phyloP scores from a whole-genome alignment of 1,284 basidiomycete genomes.

The Marasmius oreades region DNA sequence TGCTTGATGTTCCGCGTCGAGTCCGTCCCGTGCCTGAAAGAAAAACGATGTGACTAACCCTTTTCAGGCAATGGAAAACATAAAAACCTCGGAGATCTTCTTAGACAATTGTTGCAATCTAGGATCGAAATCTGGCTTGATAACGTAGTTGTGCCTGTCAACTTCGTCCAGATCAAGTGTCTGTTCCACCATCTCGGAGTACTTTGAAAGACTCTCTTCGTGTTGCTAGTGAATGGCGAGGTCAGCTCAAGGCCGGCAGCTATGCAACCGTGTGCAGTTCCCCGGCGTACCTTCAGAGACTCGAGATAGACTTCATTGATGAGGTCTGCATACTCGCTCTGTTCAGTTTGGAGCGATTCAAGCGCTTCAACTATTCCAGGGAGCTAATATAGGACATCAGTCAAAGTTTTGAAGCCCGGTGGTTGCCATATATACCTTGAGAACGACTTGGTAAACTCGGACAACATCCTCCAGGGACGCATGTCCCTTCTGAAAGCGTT shows the following conservation, averaged over 20 bases:
- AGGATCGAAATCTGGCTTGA: slow-evolving; percentile 90
- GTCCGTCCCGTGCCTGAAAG: slow-evolving; percentile 63
- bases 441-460: slow-evolving; percentile 89
- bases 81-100: slow-evolving; percentile 56
- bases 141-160: slow-evolving; percentile 83
- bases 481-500: slow-evolving; percentile 84
- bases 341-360: slow-evolving; percentile 47
- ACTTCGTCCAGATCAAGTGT: slow-evolving; percentile 92
- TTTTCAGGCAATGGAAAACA: background rate
- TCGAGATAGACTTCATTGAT: slow-evolving; percentile 67
- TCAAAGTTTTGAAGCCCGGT: background rate
- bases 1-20: slow-evolving; percentile 81
- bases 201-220: slow-evolving; percentile 66
- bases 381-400: slow-evolving; percentile 42
- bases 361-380: slow-evolving; percentile 71
- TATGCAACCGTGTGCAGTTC: background rate
- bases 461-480: slow-evolving; percentile 95
- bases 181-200: slow-evolving; percentile 92
- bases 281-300: slow-evolving; percentile 50
- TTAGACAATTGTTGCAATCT: slow-evolving; percentile 69
- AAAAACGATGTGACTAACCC: background rate
- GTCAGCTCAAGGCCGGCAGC: no score
- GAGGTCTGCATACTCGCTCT: slow-evolving; percentile 47
- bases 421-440: slow-evolving; percentile 31
- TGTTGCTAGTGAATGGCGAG: no score